A percentile compares a stretch with the other conserved stretches of the same genome.
phyloP scores from a whole-genome alignment of 306 rosid genomes.

The Rosa rugosa region DNA sequence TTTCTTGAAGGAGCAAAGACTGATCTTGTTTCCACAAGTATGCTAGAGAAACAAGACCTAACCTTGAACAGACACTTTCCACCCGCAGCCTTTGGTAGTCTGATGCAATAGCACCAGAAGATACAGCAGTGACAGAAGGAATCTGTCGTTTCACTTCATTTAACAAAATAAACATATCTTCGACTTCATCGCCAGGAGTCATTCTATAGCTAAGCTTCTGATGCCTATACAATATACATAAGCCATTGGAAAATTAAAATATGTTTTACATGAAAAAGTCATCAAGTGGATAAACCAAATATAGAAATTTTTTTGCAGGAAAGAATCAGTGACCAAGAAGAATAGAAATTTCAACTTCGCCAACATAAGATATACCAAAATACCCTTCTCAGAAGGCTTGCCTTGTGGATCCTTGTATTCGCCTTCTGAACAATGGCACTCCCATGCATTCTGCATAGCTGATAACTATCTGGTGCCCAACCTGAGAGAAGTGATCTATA shows the following conservation, averaged over 20 bases:
- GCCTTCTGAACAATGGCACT: constrained; percentile 85
- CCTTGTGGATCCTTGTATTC: constrained; percentile 94
- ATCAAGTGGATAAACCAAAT: background rate
- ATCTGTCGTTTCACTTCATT: constrained; percentile 83
- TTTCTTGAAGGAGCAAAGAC: constrained; percentile 85
- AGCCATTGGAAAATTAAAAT: constrained; percentile 22
- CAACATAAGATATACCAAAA: constrained; percentile 32
- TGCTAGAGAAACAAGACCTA: constrained; percentile 97
- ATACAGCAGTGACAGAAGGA: constrained; percentile 78
- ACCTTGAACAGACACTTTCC: constrained; percentile 97
- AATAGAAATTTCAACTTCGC: constrained; percentile 24
- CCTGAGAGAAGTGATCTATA: constrained; percentile 54
- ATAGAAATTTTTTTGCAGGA: background rate
- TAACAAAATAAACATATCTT: constrained; percentile 84
- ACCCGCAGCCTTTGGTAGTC: constrained; percentile 96
- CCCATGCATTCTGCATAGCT: constrained; percentile 96
- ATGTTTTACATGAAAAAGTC: constrained; percentile 11
- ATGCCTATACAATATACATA: constrained; percentile 48
- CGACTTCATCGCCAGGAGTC: constrained; percentile 95
- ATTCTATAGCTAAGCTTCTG: constrained; percentile 77
- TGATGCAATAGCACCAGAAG: constrained; percentile 98
- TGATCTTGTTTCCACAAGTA: constrained; percentile 98
- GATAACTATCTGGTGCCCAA: constrained; percentile 91
- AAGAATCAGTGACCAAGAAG: background rate
- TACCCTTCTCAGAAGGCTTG: constrained; percentile 52